Conservation (phyloP, 148 eudicot genomes). For the Spergularia bocconei region DNA sequence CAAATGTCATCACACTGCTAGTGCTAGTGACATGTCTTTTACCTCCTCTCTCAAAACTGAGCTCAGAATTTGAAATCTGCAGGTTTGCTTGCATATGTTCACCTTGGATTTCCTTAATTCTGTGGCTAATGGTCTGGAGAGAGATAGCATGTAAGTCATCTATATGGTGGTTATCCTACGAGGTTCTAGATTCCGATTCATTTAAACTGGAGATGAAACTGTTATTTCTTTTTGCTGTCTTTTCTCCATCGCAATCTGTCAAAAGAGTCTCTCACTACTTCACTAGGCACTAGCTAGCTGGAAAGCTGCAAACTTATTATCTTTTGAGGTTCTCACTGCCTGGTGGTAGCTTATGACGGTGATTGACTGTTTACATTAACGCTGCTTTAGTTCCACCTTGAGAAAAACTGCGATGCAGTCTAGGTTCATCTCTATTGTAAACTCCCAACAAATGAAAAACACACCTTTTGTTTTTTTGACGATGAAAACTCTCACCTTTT, state of each 20-base stretch:
- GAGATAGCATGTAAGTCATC: slow-evolving; percentile 86
- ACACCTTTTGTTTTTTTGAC: too few relatives aligned
- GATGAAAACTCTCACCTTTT: too few relatives aligned
- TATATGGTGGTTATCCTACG: neutral
- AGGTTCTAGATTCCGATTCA: neutral
- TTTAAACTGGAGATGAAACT: neutral
- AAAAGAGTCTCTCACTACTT: too few relatives aligned
- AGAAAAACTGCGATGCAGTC: too few relatives aligned
- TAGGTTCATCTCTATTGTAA: neutral
- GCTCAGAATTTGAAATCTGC: slow-evolving; percentile 27
- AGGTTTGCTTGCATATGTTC: slow-evolving; percentile 99
- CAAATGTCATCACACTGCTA: neutral
- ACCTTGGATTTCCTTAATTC: slow-evolving; percentile 92
- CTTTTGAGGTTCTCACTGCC: too few relatives aligned
- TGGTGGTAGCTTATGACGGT: too few relatives aligned
- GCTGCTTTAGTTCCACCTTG: neutral
- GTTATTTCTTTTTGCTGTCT: neutral
- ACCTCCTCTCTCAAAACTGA: neutral
- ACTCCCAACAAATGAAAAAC: neutral
- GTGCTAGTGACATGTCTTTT: neutral
- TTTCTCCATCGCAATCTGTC: too few relatives aligned
- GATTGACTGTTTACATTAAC: neutral
- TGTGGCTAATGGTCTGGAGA: slow-evolving; percentile 92
- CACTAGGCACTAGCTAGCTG: too few relatives aligned
- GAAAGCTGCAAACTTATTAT: too few relatives aligned